These are phyloP conservation scores for Diplodia intermedia DNA, from an alignment of 2,329 filamentous ascomycete genomes.

Conservation along the genomic window DNA sequence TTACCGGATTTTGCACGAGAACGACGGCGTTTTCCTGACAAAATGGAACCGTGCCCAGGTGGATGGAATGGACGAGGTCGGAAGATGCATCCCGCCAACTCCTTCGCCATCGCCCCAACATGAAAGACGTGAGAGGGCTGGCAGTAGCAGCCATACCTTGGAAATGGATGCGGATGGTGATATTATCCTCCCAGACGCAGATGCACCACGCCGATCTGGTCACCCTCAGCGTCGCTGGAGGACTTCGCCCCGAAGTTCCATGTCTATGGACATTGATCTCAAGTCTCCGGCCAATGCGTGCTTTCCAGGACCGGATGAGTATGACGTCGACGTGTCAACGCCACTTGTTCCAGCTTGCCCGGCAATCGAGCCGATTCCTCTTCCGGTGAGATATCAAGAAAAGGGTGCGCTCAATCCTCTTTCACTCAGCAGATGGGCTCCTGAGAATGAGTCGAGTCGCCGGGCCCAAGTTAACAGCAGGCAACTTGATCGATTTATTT, in stretches of 20 bases:
- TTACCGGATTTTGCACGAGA: not conserved
- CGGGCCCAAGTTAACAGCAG: slow-evolving; percentile 37
- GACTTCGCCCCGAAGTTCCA: not conserved
- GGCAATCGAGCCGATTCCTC: slow-evolving; percentile 34
- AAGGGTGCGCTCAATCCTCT: slow-evolving; percentile 31
- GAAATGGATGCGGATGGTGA: slow-evolving; percentile 25
- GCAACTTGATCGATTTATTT: slow-evolving; percentile 66
- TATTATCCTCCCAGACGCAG: slow-evolving; percentile 26
- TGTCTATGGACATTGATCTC: slow-evolving; percentile 30
- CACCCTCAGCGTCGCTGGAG: not conserved
- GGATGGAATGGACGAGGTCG: slow-evolving; percentile 27
- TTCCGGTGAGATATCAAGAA: slow-evolving; percentile 33
- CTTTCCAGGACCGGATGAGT: not conserved
- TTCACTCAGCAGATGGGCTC: slow-evolving; percentile 41
- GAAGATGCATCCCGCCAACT: not conserved
- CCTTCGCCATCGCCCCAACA: not conserved
- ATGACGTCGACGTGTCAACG: not conserved
- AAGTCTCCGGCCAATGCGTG: slow-evolving; percentile 9
- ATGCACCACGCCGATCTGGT: not conserved
- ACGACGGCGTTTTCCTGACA: not conserved
- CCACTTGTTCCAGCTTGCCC: slow-evolving; percentile 17
- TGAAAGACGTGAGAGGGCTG: not conserved
- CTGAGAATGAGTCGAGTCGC: slow-evolving; percentile 39
- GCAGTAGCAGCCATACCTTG: not conserved
- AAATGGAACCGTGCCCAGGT: slow-evolving; percentile 6